phyloP scores from a whole-genome alignment of 768 basidiomycete genomes.

The Cystobasidium tubakii region DNA sequence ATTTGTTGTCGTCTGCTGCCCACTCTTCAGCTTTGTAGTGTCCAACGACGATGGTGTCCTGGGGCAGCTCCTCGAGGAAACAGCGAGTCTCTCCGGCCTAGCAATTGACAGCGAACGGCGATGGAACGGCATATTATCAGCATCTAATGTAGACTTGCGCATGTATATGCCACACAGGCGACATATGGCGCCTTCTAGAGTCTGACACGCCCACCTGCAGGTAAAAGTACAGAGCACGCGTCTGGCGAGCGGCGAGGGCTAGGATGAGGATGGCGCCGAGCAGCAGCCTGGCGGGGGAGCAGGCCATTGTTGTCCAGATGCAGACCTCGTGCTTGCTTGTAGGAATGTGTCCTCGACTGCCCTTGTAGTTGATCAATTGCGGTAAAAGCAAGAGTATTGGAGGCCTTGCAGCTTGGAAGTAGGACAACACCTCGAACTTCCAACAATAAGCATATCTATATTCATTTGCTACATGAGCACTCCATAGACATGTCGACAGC shows the following conservation, averaged over 20 bases:
- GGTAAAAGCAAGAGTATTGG: neutral
- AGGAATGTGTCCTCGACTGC: no score
- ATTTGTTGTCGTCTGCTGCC: conserved; percentile 65
- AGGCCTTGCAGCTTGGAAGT: neutral
- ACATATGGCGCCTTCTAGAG: neutral
- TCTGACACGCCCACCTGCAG: conserved; percentile 55
- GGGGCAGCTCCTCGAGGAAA: conserved; percentile 92
- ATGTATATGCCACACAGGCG: neutral
- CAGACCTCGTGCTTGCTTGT: neutral
- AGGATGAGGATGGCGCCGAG: neutral
- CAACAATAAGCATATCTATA: neutral
- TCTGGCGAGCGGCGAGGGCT: conserved; percentile 12
- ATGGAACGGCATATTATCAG: no score
- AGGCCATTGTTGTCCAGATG: neutral
- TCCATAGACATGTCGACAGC: neutral
- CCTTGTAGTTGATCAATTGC: neutral
- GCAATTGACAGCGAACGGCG: no score
- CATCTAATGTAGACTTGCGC: no score
- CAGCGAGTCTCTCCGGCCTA: conserved; percentile 78
- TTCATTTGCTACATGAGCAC: neutral
- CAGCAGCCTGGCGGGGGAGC: neutral
- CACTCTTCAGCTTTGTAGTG: conserved; percentile 91
- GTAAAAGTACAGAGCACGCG: conserved; percentile 82
- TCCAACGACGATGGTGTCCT: conserved; percentile 90
- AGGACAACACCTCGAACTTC: conserved; percentile 3